Conservation (phyloP, 495 filamentous ascomycete species). For the Aspergillus coremiiformis region DNA sequence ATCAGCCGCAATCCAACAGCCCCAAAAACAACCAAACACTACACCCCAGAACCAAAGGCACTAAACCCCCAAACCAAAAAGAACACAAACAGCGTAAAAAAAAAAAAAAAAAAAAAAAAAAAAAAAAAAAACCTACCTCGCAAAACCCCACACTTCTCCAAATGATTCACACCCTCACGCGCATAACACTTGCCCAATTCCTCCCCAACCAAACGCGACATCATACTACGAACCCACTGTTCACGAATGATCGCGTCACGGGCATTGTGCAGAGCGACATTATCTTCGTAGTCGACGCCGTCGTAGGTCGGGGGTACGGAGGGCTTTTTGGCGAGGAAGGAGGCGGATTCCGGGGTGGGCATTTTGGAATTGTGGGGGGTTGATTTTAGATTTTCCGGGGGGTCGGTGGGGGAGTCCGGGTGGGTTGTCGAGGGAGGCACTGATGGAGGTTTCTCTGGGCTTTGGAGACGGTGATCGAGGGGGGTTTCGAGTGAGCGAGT, state of each 20-base stretch:
- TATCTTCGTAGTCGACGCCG: constrained; percentile 95
- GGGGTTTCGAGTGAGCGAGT: no score
- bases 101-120: constrained; percentile 1
- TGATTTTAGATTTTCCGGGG: constrained; percentile 1
- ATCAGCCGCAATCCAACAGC: not conserved
- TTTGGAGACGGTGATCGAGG: constrained; percentile 3
- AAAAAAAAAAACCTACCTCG: constrained; percentile 54
- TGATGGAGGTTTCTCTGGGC: no score
- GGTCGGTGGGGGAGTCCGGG: not conserved
- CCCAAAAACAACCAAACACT: not conserved
- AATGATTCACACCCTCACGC: constrained; percentile 89
- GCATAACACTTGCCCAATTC: constrained; percentile 95
- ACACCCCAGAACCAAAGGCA: no score
- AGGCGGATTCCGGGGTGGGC: constrained; percentile 87
- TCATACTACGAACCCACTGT: constrained; percentile 97
- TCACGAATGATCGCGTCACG: constrained; percentile 92
- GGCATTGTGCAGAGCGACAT: constrained; percentile 77
- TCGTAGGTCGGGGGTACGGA: constrained; percentile 90
- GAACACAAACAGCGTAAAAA: not conserved
- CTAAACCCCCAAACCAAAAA: no score
- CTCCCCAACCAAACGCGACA: constrained; percentile 86
- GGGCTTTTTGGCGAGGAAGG: constrained; percentile 92
- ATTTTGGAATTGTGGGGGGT: constrained; percentile 32
- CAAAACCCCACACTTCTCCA: constrained; percentile 90
- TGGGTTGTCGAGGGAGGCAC: not conserved